Conservation (phyloP, 1,139 yeast species). For the Barnettozyma hawaiiensis region DNA sequence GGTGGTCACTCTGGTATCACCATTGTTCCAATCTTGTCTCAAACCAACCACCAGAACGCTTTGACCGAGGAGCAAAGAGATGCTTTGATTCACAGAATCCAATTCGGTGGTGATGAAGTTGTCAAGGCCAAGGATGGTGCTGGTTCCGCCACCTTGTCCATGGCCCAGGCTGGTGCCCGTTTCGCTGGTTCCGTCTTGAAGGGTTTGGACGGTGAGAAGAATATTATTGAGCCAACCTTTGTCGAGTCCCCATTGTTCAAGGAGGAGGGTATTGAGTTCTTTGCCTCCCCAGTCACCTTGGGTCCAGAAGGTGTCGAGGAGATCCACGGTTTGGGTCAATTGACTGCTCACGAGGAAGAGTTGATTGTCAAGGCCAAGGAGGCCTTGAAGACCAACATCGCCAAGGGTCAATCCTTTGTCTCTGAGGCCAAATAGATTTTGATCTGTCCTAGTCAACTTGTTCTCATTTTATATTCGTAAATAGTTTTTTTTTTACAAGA, state of each 20-base stretch:
- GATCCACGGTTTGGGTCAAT: slow-evolving; percentile 56
- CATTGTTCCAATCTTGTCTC: slow-evolving; percentile 90
- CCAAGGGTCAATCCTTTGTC: slow-evolving; percentile 53
- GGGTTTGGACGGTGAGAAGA: slow-evolving; percentile 65
- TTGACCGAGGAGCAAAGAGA: slow-evolving; percentile 50
- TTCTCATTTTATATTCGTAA: slow-evolving; percentile 2
- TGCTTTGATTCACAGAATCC: slow-evolving; percentile 84
- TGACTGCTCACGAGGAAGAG: slow-evolving; percentile 60
- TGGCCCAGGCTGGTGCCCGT: slow-evolving; percentile 98
- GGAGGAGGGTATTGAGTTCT: slow-evolving; percentile 82
- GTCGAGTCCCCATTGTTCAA: slow-evolving; percentile 81
- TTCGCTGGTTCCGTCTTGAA: slow-evolving; percentile 84
- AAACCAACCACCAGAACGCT: slow-evolving; percentile 49
- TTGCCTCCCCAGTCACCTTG: slow-evolving; percentile 86
- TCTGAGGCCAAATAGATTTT: slow-evolving; percentile 20
- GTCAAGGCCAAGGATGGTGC: slow-evolving; percentile 98
- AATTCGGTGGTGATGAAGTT: slow-evolving; percentile 98
- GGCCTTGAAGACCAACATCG: slow-evolving; percentile 69
- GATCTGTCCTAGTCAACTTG: background rate
- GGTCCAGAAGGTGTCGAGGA: slow-evolving; percentile 87
- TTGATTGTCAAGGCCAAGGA: slow-evolving; percentile 78
- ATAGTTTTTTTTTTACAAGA: slow-evolving; percentile 1
- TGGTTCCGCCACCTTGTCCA: slow-evolving; percentile 96
- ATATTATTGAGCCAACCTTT: slow-evolving; percentile 73
- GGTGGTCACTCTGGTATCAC: slow-evolving; percentile 99